Percentiles rank a stretch among this genome's conserved stretches.
Conservation (phyloP, 192 early-diverging fungal species). For the Rhizophagus sp. region DNA sequence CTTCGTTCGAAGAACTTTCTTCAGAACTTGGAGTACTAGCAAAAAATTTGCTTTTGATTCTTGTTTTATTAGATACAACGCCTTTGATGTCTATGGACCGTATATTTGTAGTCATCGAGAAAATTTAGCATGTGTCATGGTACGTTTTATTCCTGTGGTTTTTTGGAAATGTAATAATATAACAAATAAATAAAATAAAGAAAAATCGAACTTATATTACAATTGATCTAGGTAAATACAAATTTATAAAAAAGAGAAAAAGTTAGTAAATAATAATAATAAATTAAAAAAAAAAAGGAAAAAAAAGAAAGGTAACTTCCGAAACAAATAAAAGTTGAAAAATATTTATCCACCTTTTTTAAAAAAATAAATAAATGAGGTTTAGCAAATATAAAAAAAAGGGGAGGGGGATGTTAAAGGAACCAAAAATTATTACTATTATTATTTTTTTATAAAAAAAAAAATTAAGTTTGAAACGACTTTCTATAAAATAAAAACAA, state of each 20-base stretch:
- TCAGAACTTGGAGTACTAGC: slow-evolving; percentile 1
- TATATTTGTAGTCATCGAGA: slow-evolving; percentile 1
- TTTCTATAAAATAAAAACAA: too few relatives aligned
- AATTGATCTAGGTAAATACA: neutral
- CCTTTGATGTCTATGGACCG: slow-evolving; percentile 7
- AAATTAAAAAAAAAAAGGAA: too few relatives aligned
- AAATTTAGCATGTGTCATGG: neutral
- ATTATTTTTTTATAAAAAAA: too few relatives aligned
- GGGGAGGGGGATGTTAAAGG: too few relatives aligned
- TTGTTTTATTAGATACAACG: neutral
- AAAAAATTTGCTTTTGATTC: slow-evolving; percentile 2
- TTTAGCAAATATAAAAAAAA: too few relatives aligned
- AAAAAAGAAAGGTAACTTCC: too few relatives aligned
- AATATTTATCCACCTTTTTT: too few relatives aligned
- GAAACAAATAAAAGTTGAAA: too few relatives aligned
- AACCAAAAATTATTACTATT: too few relatives aligned
- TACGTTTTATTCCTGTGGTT: neutral
- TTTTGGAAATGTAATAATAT: neutral
- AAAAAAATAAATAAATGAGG: too few relatives aligned
- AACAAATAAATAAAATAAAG: neutral
- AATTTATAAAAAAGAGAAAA: neutral
- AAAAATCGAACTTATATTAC: neutral
- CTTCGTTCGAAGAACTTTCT: neutral
- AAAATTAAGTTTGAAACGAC: too few relatives aligned
- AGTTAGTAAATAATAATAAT: neutral